A percentile compares a stretch with the other conserved stretches of the same genome.
Conservation (phyloP, 2,329 filamentous ascomycete species). For the Ophiostoma pallidulum region DNA sequence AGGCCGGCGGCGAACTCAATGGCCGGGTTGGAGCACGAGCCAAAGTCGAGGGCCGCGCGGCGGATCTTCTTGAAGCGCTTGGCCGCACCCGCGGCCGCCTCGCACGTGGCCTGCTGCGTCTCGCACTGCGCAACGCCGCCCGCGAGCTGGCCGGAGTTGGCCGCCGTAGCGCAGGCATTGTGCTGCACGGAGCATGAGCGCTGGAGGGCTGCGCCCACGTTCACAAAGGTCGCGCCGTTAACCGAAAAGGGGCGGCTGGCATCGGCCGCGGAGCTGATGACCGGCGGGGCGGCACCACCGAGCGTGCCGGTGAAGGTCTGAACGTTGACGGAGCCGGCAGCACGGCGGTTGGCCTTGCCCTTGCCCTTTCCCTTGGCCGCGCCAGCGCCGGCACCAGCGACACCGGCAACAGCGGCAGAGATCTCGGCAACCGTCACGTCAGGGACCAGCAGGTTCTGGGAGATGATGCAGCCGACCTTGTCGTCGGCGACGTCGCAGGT, state of each 20-base stretch:
- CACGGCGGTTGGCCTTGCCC: slow-evolving; percentile 9
- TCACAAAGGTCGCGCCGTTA: slow-evolving; percentile 45
- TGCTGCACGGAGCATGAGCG: slow-evolving; percentile 42
- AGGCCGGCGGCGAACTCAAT: slow-evolving; percentile 40
- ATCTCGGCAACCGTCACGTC: slow-evolving; percentile 47
- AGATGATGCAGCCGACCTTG: slow-evolving; percentile 46
- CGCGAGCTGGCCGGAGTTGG: slow-evolving; percentile 32
- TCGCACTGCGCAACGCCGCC: slow-evolving; percentile 34
- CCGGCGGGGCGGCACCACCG: slow-evolving; percentile 33
- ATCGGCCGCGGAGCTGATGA: slow-evolving; percentile 27
- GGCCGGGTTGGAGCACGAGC: slow-evolving; percentile 37
- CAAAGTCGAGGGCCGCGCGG: slow-evolving; percentile 30
- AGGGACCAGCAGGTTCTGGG: slow-evolving; percentile 42
- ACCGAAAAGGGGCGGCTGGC: slow-evolving; percentile 38
- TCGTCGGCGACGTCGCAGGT: slow-evolving; percentile 44
- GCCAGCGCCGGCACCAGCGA: slow-evolving; percentile 14
- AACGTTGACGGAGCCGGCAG: slow-evolving; percentile 27
- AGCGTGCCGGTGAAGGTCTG: slow-evolving; percentile 37
- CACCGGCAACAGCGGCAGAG: slow-evolving; percentile 34
- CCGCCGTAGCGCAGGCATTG: slow-evolving; percentile 40
- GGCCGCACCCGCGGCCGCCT: slow-evolving; percentile 17
- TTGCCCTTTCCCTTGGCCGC: no score
- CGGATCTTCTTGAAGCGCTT: slow-evolving; percentile 21
- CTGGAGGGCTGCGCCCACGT: slow-evolving; percentile 34
- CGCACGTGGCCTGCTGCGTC: slow-evolving; percentile 32